phyloP scores from a whole-genome alignment of 768 basidiomycete species.

The Panaeolus cyanescens region DNA sequence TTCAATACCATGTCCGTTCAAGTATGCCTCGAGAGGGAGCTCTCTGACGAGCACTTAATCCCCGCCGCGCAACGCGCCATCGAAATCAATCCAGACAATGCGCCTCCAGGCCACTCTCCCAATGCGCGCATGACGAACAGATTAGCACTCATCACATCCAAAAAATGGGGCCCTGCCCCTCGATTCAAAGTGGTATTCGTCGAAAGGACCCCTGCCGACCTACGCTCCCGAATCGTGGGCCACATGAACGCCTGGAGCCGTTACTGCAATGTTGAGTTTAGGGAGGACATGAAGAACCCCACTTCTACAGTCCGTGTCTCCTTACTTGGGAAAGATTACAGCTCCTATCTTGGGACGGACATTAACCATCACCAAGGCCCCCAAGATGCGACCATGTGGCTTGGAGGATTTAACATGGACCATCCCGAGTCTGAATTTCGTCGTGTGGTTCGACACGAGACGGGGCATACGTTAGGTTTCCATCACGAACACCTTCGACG shows the following conservation, averaged over 20 bases:
- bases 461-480: background rate
- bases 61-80: background rate
- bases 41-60: background rate
- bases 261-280: constrained; percentile 4
- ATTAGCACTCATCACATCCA: background rate
- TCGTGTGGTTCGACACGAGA: background rate
- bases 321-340: background rate
- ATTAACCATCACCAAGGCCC: background rate
- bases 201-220: background rate
- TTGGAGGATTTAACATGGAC: background rate
- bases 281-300: constrained; percentile 19
- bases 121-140: background rate
- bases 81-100: background rate
- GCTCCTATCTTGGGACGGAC: background rate
- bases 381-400: background rate
- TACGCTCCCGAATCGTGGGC: constrained; percentile 1
- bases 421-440: background rate
- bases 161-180: background rate
- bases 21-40: background rate
- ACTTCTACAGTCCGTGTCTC: background rate
- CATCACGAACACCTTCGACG: background rate
- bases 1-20: background rate
- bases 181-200: background rate
- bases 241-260: constrained; percentile 9
- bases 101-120: background rate